Percentiles rank a stretch among this genome's conserved stretches.
Evolutionary conservation across 352 stramenopile species (phyloP).

Genomic region (Pythium sukuiense): DNA sequence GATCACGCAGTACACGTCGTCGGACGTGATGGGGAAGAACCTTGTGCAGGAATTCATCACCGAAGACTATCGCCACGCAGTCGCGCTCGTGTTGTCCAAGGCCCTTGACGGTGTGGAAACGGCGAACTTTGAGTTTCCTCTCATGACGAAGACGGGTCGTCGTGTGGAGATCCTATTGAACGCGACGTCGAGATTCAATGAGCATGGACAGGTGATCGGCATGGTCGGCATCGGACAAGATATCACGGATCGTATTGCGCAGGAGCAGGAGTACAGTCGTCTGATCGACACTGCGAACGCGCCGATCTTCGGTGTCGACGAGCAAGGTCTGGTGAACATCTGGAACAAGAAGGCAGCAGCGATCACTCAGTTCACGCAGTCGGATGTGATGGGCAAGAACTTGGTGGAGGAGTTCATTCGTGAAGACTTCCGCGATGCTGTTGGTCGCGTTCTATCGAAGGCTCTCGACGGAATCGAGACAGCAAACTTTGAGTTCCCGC

Average conservation of each 20-base stretch:
- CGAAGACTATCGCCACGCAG: not conserved
- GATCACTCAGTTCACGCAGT: conserved; percentile 64
- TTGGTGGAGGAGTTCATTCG: conserved; percentile 58
- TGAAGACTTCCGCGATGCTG: conserved; percentile 41
- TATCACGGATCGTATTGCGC: conserved; percentile 16
- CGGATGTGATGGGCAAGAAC: conserved; percentile 56
- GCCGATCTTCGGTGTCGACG: conserved; percentile 74
- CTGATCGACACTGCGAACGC: conserved; percentile 32
- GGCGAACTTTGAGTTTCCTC: conserved; percentile 22
- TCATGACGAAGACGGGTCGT: conserved; percentile 36
- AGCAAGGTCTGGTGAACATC: conserved; percentile 57
- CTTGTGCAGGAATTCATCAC: not conserved
- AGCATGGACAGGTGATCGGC: conserved; percentile 32
- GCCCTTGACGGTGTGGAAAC: not conserved
- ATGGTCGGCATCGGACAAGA: conserved; percentile 36
- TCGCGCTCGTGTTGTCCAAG: not conserved
- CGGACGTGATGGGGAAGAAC: not conserved
- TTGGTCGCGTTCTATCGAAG: conserved; percentile 41
- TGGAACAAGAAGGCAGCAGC: conserved; percentile 72
- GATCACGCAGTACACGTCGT: not conserved
- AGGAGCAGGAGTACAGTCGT: conserved; percentile 18
- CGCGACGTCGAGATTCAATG: conserved; percentile 31
- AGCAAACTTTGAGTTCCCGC: conserved; percentile 64
- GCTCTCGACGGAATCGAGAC: conserved; percentile 41
- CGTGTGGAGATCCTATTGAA: conserved; percentile 35